A percentile compares a stretch with the other conserved stretches of the same genome.
phyloP scores from a whole-genome alignment of 768 basidiomycete species.

The Phaffia australis region DNA sequence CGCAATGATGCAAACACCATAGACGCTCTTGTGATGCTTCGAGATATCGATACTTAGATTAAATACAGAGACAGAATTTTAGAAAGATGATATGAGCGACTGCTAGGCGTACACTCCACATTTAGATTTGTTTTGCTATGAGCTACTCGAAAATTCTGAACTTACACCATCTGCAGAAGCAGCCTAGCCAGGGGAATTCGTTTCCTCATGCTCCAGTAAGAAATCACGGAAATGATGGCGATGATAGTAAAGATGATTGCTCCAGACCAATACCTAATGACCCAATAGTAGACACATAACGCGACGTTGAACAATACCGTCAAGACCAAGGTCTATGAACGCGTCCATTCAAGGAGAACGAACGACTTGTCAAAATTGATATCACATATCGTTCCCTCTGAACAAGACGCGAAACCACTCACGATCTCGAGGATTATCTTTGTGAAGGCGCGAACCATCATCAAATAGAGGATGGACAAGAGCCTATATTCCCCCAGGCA shows the following conservation, averaged over 20 bases:
- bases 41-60: slow-evolving; percentile 54
- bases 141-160: background rate
- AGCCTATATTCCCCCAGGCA: slow-evolving; percentile 31
- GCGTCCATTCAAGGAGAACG: too few relatives aligned
- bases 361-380: background rate
- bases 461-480: slow-evolving; percentile 56
- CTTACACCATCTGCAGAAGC: slow-evolving; percentile 58
- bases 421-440: slow-evolving; percentile 66
- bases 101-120: background rate
- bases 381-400: background rate
- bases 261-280: slow-evolving; percentile 45
- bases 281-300: slow-evolving; percentile 44
- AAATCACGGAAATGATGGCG: slow-evolving; percentile 59
- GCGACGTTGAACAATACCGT: slow-evolving; percentile 45
- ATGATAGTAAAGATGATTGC: slow-evolving; percentile 77
- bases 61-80: background rate
- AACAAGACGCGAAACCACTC: slow-evolving; percentile 16
- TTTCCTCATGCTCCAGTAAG: slow-evolving; percentile 49
- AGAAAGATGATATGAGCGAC: background rate
- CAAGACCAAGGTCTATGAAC: slow-evolving; percentile 30
- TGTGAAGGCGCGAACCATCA: slow-evolving; percentile 62
- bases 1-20: slow-evolving; percentile 60
- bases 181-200: slow-evolving; percentile 68
- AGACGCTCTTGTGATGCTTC: slow-evolving; percentile 71
- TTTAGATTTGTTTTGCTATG: too few relatives aligned